These are phyloP conservation scores for Xylariales sp. DNA, from an alignment of 2,329 filamentous ascomycete genomes.

Conservation along the genomic window DNA sequence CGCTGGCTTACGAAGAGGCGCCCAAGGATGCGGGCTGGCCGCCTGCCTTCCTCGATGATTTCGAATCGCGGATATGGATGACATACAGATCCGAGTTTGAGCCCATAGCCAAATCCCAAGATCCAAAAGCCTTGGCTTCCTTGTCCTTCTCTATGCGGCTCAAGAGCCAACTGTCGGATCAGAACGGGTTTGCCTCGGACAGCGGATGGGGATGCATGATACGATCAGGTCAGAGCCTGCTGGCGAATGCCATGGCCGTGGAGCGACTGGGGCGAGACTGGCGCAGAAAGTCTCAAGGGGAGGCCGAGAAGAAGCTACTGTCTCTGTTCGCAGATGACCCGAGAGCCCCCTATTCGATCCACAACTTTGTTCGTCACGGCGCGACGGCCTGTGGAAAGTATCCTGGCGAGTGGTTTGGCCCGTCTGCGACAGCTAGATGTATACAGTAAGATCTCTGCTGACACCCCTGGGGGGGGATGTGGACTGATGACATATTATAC, in stretches of 20 bases:
- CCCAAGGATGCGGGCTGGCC: slow-evolving; percentile 67
- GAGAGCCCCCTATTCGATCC: slow-evolving; percentile 85
- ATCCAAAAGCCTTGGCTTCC: slow-evolving; percentile 63
- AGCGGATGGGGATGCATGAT: slow-evolving; percentile 99
- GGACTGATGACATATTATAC: too few relatives aligned
- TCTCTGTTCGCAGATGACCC: slow-evolving; percentile 84
- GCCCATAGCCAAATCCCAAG: slow-evolving; percentile 72
- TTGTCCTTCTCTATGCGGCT: slow-evolving; percentile 83
- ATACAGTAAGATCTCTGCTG: slow-evolving; percentile 65
- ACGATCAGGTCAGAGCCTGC: slow-evolving; percentile 83
- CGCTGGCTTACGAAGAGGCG: slow-evolving; percentile 43
- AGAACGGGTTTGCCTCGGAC: slow-evolving; percentile 82
- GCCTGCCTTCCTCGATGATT: slow-evolving; percentile 78
- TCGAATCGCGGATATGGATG: slow-evolving; percentile 92
- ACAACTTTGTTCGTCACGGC: slow-evolving; percentile 87
- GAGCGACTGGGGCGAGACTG: slow-evolving; percentile 78
- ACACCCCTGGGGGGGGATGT: too few relatives aligned
- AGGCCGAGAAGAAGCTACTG: slow-evolving; percentile 66
- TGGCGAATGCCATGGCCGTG: slow-evolving; percentile 78
- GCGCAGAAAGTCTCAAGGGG: slow-evolving; percentile 56
- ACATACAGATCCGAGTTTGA: slow-evolving; percentile 89
- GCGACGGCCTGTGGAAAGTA: slow-evolving; percentile 86
- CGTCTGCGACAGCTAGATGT: slow-evolving; percentile 90
- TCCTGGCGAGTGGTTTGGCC: slow-evolving; percentile 97
- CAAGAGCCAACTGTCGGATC: slow-evolving; percentile 72